Evolutionary conservation across 306 rosid species (phyloP), one percentile per base, ranked within the genome.

Genomic region (Begonia masoniana): DNA sequence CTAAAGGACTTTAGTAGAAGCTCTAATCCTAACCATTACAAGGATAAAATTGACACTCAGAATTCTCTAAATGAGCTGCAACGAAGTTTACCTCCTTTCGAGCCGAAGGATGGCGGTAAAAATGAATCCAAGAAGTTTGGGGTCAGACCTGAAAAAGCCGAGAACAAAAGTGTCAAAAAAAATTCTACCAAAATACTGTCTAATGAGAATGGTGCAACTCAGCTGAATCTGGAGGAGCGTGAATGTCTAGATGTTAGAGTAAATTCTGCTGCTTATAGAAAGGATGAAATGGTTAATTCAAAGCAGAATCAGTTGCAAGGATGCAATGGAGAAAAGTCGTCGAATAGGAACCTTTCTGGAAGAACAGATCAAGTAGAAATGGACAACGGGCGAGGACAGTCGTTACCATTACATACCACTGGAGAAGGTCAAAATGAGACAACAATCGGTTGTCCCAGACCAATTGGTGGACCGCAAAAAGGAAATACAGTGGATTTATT

Each of bases 291-390:
- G 54, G 70, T 64, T 54, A 62, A 79, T 61, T 68, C 73, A 12
- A 60, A 62, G 63, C 74, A 75, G 80, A 82, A 60, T 80, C 66
- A 69, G 57, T 67, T 71, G 57, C 77, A 57, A 13, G 87, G 79
- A 11, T 10, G 49, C 49, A 45, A 12, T 6, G 7, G 39, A 4
- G 39, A 31, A 31, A 31, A 31, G 9, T 31, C 79, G 56, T 75
- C 84, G 54, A 81, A 75, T 79, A 78, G 67, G 69, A 64, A 73
- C 56, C 68, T 63, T 55, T 71, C 49, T 6, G 86, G 74, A 56
- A 86, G 62, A 69, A 64, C 63, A 47, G 93, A 81, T 45, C 91
- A 69, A 79, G 82, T 46, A 49, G 81, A 76, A 59, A 52, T 71
- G 62, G 73, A 68, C 58, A 69, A 67, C 43, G 82, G 77, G 26